Evolutionary conservation across 2,329 filamentous ascomycete genomes (phyloP).

Genomic region (Colletotrichum sp.): DNA sequence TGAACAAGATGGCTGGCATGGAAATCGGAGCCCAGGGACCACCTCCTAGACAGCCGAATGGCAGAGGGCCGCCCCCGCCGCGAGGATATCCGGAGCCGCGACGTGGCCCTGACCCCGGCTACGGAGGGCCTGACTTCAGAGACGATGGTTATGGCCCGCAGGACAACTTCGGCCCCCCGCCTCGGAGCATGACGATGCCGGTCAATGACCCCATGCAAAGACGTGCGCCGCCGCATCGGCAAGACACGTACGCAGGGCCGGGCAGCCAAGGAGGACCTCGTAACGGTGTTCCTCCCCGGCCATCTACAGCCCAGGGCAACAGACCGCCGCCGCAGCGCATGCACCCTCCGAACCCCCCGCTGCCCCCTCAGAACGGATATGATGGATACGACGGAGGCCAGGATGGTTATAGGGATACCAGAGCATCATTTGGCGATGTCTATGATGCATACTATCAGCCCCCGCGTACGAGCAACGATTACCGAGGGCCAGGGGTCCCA

Average conservation of each 20-base stretch:
- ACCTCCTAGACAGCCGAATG: conserved; percentile 8
- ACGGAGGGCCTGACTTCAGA: conserved; percentile 36
- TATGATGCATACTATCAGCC: conserved; percentile 28
- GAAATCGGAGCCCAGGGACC: conserved; percentile 36
- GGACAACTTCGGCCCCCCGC: conserved; percentile 54
- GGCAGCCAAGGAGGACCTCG: conserved; percentile 36
- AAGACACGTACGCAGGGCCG: conserved; percentile 36
- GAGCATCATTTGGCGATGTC: conserved; percentile 25
- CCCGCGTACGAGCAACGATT: conserved; percentile 27
- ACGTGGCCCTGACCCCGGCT: conserved; percentile 31
- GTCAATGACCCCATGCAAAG: conserved; percentile 48
- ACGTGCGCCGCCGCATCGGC: conserved; percentile 38
- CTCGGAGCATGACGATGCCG: conserved; percentile 69
- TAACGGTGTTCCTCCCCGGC: conserved; percentile 53
- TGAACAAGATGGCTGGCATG: conserved; percentile 47
- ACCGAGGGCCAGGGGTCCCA: neutral
- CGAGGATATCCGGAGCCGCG: conserved; percentile 32
- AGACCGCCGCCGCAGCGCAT: conserved; percentile 58
- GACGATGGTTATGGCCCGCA: conserved; percentile 40
- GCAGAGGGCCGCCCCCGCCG: conserved; percentile 36
- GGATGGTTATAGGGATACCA: conserved; percentile 34
- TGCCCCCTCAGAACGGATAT: conserved; percentile 31
- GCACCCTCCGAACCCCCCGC: conserved; percentile 51
- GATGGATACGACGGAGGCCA: conserved; percentile 35
- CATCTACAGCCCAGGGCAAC: conserved; percentile 59